A percentile compares a stretch with the other conserved stretches of the same genome.
Evolutionary conservation across 2,329 filamentous ascomycete species (phyloP).

Genomic region (Ceratocystis albifundus): DNA sequence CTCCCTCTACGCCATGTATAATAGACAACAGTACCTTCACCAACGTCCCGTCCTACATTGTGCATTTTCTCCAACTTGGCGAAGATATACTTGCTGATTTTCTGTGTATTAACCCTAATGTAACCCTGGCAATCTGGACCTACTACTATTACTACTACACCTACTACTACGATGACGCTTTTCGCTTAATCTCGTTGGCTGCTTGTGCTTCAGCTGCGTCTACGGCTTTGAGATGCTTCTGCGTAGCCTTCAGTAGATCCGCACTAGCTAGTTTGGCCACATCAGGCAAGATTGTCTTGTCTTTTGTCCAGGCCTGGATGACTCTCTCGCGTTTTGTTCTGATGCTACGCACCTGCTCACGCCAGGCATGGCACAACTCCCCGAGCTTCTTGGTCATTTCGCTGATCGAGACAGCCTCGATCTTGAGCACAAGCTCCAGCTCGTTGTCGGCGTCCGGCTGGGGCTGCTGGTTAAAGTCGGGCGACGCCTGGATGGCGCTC

Average conservation of each 20-base stretch:
- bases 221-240: constrained; percentile 43
- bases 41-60: no score
- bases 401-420: constrained; percentile 42
- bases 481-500: constrained; percentile 41
- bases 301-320: constrained; percentile 41
- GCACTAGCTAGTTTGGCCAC: constrained; percentile 39
- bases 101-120: not conserved
- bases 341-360: constrained; percentile 38
- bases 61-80: not conserved
- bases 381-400: constrained; percentile 36
- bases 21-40: constrained; percentile 8
- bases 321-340: constrained; percentile 39
- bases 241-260: constrained; percentile 40
- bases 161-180: constrained; percentile 9
- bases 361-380: constrained; percentile 41
- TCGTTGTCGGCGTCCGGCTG: constrained; percentile 48
- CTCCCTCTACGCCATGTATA: constrained; percentile 13
- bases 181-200: constrained; percentile 32
- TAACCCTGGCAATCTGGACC: not conserved
- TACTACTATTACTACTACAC: no score
- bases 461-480: constrained; percentile 50
- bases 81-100: not conserved
- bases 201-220: constrained; percentile 40
- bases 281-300: constrained; percentile 36
- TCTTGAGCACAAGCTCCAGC: constrained; percentile 44